These are phyloP conservation scores for Spiraea crenata DNA, from an alignment of 331 rosid genomes.

Conservation along the genomic window DNA sequence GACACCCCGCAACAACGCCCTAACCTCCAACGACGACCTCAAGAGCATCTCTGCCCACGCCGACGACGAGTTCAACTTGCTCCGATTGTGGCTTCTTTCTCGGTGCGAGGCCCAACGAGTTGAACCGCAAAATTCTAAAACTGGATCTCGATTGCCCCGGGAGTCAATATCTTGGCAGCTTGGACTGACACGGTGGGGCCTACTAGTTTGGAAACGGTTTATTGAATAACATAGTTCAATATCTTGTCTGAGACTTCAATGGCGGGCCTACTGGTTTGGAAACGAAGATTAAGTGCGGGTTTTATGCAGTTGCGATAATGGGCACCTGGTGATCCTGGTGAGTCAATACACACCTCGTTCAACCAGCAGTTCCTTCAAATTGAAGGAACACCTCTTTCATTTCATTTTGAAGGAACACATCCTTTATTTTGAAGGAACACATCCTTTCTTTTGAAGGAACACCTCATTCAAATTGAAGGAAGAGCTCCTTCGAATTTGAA, in stretches of 20 bases:
- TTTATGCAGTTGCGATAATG: slow-evolving; percentile 61
- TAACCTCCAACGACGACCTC: slow-evolving; percentile 90
- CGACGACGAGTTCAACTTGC: slow-evolving; percentile 77
- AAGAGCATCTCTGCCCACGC: slow-evolving; percentile 94
- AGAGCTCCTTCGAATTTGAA: too few relatives aligned
- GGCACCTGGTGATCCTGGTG: slow-evolving; percentile 68
- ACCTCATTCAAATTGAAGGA: too few relatives aligned
- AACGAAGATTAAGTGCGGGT: slow-evolving; percentile 56
- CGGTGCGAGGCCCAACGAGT: slow-evolving; percentile 77
- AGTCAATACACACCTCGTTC: too few relatives aligned
- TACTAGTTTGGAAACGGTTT: slow-evolving; percentile 59
- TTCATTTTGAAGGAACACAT: too few relatives aligned
- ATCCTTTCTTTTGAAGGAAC: too few relatives aligned
- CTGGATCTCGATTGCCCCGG: slow-evolving; percentile 91
- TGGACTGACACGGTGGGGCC: slow-evolving; percentile 93
- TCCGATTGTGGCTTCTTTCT: slow-evolving; percentile 80
- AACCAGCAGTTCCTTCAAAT: too few relatives aligned
- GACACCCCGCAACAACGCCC: slow-evolving; percentile 89
- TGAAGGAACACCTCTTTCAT: too few relatives aligned
- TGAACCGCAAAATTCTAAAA: slow-evolving; percentile 78
- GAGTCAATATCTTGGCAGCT: slow-evolving; percentile 80
- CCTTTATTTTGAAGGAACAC: too few relatives aligned
- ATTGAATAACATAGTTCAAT: slow-evolving; percentile 65
- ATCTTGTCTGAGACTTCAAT: slow-evolving; percentile 88
- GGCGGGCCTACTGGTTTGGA: slow-evolving; percentile 82